Evolutionary conservation across 305 asterid genomes (phyloP).

Genomic region (Fraxinus latifolia): DNA sequence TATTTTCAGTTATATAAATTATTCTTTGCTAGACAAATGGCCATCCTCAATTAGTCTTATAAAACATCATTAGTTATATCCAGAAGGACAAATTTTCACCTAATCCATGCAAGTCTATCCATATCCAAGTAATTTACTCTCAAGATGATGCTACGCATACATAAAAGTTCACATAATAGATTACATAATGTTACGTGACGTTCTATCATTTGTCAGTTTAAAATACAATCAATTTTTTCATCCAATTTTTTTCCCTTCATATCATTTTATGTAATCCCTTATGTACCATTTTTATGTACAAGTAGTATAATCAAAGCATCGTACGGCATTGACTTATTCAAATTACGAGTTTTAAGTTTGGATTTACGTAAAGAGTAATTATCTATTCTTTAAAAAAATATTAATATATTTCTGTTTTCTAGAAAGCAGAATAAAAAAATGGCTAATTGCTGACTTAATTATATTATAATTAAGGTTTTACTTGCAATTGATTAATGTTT

Average conservation of each 20-base stretch:
- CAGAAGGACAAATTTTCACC: background rate
- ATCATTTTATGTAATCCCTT: too few relatives aligned
- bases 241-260: too few relatives aligned
- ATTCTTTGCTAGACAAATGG: background rate
- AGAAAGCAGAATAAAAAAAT: background rate
- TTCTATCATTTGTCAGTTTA: too few relatives aligned
- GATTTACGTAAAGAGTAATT: background rate
- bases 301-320: background rate
- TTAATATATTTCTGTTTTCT: background rate
- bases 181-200: too few relatives aligned
- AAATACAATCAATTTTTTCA: too few relatives aligned
- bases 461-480: background rate
- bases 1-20: background rate
- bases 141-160: too few relatives aligned
- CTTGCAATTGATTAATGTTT: background rate
- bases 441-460: background rate
- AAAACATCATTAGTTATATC: background rate
- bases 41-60: background rate
- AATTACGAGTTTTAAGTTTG: background rate
- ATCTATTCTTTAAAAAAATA: background rate
- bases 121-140: background rate
- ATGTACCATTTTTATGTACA: too few relatives aligned
- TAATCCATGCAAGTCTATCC: background rate
- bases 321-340: background rate
- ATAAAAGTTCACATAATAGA: too few relatives aligned